phyloP scores from a whole-genome alignment of 1,284 basidiomycete genomes.

The Ceratobasidium sp. region DNA sequence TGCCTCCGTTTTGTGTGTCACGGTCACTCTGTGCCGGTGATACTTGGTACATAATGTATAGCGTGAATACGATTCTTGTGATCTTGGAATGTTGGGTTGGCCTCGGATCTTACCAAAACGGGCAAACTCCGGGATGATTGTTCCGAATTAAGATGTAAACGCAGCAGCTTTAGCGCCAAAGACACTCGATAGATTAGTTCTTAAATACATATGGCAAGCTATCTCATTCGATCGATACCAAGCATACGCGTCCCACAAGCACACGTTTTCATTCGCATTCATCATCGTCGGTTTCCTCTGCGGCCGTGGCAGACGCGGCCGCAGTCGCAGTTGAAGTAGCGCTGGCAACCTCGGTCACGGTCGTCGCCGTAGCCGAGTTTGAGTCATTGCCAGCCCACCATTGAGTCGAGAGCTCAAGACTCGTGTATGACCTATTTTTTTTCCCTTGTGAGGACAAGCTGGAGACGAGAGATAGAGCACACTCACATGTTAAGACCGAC shows the following conservation, averaged over 20 bases:
- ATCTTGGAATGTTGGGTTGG: neutral
- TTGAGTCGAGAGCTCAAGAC: constrained; percentile 26
- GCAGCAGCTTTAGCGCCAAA: too few species aligned
- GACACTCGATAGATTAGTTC: too few species aligned
- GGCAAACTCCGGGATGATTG: neutral
- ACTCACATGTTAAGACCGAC: constrained; percentile 37
- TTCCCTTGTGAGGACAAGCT: neutral
- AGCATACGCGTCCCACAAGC: too few species aligned
- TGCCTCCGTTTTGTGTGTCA: neutral
- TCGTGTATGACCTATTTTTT: constrained; percentile 17
- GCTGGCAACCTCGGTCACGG: neutral
- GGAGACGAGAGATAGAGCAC: neutral
- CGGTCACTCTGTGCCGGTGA: constrained; percentile 1
- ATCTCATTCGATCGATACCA: too few species aligned
- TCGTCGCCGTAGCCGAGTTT: neutral
- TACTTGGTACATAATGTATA: constrained; percentile 39
- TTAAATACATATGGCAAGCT: neutral
- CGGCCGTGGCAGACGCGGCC: neutral
- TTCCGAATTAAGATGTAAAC: neutral
- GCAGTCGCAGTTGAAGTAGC: neutral
- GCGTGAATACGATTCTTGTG: constrained; percentile 41
- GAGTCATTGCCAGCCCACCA: constrained; percentile 36
- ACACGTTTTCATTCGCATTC: neutral
- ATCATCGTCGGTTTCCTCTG: constrained; percentile 3
- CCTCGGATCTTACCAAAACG: neutral